Base-by-base conservation (phyloP, 2,329 filamentous ascomycete genomes). In the Neonectria coccinea region DNA sequence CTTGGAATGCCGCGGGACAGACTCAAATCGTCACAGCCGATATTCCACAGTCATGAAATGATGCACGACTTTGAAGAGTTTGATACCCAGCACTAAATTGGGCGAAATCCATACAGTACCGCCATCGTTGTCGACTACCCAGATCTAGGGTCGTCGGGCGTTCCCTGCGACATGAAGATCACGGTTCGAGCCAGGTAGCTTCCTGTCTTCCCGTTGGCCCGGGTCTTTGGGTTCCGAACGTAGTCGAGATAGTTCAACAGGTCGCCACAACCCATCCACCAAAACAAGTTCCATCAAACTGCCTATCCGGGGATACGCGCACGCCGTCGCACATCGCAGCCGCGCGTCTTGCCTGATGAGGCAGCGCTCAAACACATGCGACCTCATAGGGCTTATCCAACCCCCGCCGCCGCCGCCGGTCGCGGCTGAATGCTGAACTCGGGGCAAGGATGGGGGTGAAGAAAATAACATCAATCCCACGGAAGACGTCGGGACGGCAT, bases 321-420 rank as follows among this genome's bases (percentile, higher is more conserved):
- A 33, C 48, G n/a, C 48, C 48, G 48, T 36, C 20, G n/a, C 48
- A 51, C 41, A 41, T 33, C 25, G 29, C 48, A 51, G 50, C 57
- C 50, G 50, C 51, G 27, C 39, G 48, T 31, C 57, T 44, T 44
- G 27, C 31, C 25, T 48, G 2, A 29, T 39, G 50, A 51, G 29
- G 48, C 51, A 53, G 50, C 33, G 20, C 33, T 39, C 50, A 39
- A 42, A 52, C 27, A 57, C 33, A 48, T 41, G 42, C 27, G 47
- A 60, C 41, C 41, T 39, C 29, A 10, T 22, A 42, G 29, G 31
- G 22, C 56, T 47, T 18, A 54, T 33, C 10, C 41, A 54, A 33
- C 22, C 50, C 41, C 50, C 57, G 20, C 39, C 50, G 2, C 39
- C 50, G 2, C 16, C 44, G 18, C 18, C 25, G n/a, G 16, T 33